Base-by-base conservation (phyloP, 176 grass and related monocot species). In the Otatea glauca region DNA sequence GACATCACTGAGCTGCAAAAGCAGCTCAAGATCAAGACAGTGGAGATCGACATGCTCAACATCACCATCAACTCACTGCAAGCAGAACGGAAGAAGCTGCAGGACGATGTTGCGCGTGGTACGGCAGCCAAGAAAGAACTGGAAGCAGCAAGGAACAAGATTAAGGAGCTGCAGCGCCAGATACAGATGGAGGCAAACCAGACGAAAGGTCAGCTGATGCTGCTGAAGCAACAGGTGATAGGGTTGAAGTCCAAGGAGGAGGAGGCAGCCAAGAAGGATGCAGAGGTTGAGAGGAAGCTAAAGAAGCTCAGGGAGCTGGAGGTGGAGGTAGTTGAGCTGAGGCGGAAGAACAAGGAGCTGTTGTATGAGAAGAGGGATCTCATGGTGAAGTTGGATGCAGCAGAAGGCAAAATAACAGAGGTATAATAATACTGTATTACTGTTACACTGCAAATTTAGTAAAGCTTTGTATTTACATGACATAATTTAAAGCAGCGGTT, bases 301-400 rank as follows among this genome's bases (percentile, higher is more conserved):
- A 99, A 89, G 81, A 91, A 89, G 68, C 90, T 94, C 21, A 90
- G 86, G 69, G 81, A 96, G 3, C n/a, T 96, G 81, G 93, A 98
- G 37, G 77, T 98, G 20, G 93, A 99, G 53, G 91, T 96, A 41
- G 58, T 94, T 84, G 96, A 99, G 86, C 72, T 96, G 75, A 90
- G 96, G 60, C 90, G 93, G 83, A 99, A 92, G 86, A 94, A 90
- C 43, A 99, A 94, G 89, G 96, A 99, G 75, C 78, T 99, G 60
- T 65, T 96, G 78, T 94, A 96, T 7, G 89, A 94, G 78, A 99
- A 99, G 88, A 95, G 96, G 75, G 96, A 99, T 59, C 93, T 94
- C 65, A 53, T 88, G 55, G 64, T 99, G 29, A 99, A 96, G 83
- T 65, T 99, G n/a, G 93, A 94, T 78, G 88, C 86, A 48, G 92